phyloP scores from a whole-genome alignment of 768 basidiomycete species.

The Paxillus ammoniavirescens region DNA sequence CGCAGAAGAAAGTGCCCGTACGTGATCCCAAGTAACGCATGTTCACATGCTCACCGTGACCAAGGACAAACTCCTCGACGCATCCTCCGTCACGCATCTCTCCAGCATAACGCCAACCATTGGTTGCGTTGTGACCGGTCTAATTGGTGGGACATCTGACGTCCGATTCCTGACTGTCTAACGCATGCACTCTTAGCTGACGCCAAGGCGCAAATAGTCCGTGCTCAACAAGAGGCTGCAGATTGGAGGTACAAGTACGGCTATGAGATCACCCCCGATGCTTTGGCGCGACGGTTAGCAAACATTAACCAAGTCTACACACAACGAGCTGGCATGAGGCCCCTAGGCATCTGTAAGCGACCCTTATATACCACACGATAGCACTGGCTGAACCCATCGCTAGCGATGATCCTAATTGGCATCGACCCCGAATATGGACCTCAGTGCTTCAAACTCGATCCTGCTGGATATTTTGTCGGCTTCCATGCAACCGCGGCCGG shows the following conservation, averaged over 20 bases:
- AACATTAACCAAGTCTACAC: conserved; percentile 99
- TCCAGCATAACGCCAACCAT: conserved; percentile 96
- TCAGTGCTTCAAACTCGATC: conserved; percentile 98
- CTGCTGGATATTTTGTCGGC: conserved; percentile 97
- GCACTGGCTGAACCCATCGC: conserved; percentile 1
- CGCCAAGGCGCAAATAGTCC: conserved; percentile 82
- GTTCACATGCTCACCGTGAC: neutral
- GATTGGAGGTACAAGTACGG: conserved; percentile 96
- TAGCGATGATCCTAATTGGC: conserved; percentile 96
- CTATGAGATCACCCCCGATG: conserved; percentile 97
- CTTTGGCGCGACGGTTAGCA: conserved; percentile 90
- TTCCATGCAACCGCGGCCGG: conserved; percentile 97
- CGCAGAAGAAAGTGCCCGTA: conserved; percentile 98
- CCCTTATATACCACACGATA: neutral
- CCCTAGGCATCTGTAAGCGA: conserved; percentile 85
- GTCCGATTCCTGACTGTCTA: neutral
- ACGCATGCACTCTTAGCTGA: conserved; percentile 58
- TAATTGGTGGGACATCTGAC: conserved; percentile 62
- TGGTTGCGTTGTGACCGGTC: conserved; percentile 98
- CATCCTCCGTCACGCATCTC: conserved; percentile 90
- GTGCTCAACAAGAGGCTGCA: conserved; percentile 87
- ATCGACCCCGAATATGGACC: conserved; percentile 88
- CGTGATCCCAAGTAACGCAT: conserved; percentile 31
- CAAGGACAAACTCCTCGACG: conserved; percentile 96
- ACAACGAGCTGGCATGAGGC: conserved; percentile 95